phyloP scores from a whole-genome alignment of 2,329 filamentous ascomycete genomes.

The Fusarium falciforme region DNA sequence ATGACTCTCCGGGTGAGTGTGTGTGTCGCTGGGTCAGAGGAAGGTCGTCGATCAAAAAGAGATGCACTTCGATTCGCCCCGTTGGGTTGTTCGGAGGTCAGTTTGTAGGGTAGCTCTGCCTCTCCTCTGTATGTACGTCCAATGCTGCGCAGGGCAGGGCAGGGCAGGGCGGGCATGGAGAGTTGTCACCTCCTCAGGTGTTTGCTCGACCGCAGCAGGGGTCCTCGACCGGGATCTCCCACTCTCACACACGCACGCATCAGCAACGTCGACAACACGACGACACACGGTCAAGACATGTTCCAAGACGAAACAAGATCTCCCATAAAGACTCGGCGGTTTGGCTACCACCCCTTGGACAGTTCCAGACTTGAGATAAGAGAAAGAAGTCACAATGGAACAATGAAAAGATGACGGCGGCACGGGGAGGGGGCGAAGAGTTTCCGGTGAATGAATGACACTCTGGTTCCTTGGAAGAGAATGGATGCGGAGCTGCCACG shows the following conservation, averaged over 20 bases:
- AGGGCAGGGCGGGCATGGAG: not conserved
- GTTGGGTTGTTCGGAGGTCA: not conserved
- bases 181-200: slow-evolving; percentile 6
- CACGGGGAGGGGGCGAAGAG: not conserved
- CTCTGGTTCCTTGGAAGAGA: slow-evolving; percentile 12
- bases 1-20: slow-evolving; percentile 18
- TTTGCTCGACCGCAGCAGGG: slow-evolving; percentile 9
- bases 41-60: not conserved
- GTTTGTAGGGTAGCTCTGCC: not conserved
- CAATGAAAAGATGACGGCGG: not conserved
- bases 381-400: not conserved
- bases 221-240: slow-evolving; percentile 27
- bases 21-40: slow-evolving; percentile 2
- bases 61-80: not conserved
- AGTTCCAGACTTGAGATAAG: not conserved
- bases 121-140: not conserved
- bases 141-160: not conserved
- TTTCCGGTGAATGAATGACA: not conserved
- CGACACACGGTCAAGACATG: slow-evolving; percentile 35
- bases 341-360: not conserved
- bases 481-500: slow-evolving; percentile 39
- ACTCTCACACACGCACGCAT: slow-evolving; percentile 13
- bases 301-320: slow-evolving; percentile 23
- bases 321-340: not conserved
- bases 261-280: slow-evolving; percentile 21